Evolutionary conservation across 179 eudicot species (phyloP), one percentile per base, ranked within the genome.

Genomic region (Heliamphora pulchella): DNA sequence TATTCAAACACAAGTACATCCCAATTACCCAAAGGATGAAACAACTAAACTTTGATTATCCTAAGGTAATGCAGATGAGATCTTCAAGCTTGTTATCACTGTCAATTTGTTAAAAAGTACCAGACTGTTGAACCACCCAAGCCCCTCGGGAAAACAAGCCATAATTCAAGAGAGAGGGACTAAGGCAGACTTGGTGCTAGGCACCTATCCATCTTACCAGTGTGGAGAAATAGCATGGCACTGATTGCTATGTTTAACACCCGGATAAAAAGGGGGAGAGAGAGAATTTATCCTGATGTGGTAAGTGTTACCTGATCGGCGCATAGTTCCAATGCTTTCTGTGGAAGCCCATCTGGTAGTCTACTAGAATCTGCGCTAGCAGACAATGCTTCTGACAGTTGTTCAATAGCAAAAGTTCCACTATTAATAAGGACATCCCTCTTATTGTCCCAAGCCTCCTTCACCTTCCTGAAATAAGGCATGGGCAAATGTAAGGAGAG

Each of bases 351-450:
- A 80, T 89, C 93, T 13, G 92, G 88, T 65, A 95, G 51, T 82
- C 86, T 91, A 78, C 81, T 77, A 75, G 90, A 89, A 65, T 63
- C 84, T 68, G 97, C 92, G 85, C 85, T 88, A 6, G 92, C 87
- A 72, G 97, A 81, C 75, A 95, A 81, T 73, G 98, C 97, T 87
- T 95, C 97, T 3, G 97, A 91, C 79, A 95, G 83, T 76, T 95
- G 98, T 81, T 95, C 97, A 47, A 95, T 93, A 58, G 98, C 98
- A 89, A 84, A 91, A n/a, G 94, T 78, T 74, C 98, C 98, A 83
- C 97, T 91, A 80, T 89, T 86, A 72, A 93, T 80, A 69, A 95
- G 94, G 74, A 73, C 81, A 39, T 90, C 95, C 84, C 84, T 89
- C 85, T 91, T 91, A 74, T 31, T 84, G 66, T 88, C 93, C 98